Conservation (phyloP, 768 basidiomycete genomes). For the Collybia sp. region DNA sequence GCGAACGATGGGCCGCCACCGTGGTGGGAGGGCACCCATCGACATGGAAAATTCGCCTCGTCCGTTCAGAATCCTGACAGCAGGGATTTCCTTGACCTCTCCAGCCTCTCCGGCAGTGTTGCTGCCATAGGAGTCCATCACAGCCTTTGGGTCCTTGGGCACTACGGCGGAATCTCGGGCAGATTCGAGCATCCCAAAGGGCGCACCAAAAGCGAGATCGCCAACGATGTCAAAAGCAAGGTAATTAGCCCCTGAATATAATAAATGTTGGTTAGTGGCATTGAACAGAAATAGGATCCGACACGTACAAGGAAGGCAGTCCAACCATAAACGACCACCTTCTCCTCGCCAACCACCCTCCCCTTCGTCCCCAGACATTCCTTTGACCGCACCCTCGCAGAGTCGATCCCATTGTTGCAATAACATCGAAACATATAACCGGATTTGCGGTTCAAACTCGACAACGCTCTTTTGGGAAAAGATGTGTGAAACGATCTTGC, state of each 20-base stretch:
- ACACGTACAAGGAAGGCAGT: constrained; percentile 65
- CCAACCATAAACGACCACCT: constrained; percentile 66
- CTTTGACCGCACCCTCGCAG: constrained; percentile 48
- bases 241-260: constrained; percentile 42
- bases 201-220: constrained; percentile 82
- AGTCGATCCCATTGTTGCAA: constrained; percentile 75
- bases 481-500: constrained; percentile 86
- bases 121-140: constrained; percentile 51
- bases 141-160: constrained; percentile 49
- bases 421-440: constrained; percentile 52
- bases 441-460: constrained; percentile 81
- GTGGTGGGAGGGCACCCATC: constrained; percentile 72
- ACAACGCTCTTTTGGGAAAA: constrained; percentile 82
- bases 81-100: constrained; percentile 66
- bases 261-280: constrained; percentile 7
- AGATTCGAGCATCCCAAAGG: constrained; percentile 84
- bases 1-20: constrained; percentile 61
- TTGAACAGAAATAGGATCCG: not conserved
- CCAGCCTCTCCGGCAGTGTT: constrained; percentile 24
- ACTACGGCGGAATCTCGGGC: constrained; percentile 71
- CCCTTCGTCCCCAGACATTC: constrained; percentile 54
- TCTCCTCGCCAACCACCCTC: constrained; percentile 57
- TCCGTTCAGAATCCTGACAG: constrained; percentile 81
- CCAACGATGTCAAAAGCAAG: constrained; percentile 72
- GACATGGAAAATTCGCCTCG: constrained; percentile 86